Base-by-base conservation (phyloP, 2,329 filamentous ascomycete genomes). In the Trichoderma sp. region DNA sequence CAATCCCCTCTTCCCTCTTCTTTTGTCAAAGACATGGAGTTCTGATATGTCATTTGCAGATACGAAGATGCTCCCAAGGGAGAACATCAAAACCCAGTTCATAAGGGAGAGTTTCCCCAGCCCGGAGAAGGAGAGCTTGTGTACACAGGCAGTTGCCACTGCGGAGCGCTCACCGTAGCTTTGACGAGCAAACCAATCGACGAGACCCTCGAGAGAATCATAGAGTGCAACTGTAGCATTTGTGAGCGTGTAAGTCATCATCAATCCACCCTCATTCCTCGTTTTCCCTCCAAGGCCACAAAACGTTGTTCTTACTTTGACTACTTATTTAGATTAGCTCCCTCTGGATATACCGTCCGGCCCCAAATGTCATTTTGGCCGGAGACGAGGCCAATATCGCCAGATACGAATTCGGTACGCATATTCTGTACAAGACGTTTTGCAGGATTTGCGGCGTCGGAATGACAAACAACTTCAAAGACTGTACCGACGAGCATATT, bases 101-200 rank as follows among this genome's bases (percentile, higher is more conserved):
- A 80, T 72, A 79, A 78, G 1, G 85, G 84, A 6, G 73, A 77
- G 3, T 75, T 82, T 43, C 85, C 84, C 2, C 73, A 76, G 3
- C 76, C 70, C 14, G 76, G 77, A 5, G 79, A 81, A 24, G 77
- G 78, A 43, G 79, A 78, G 49, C 79, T 78, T 72, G 64, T 81
- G 11, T 85, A 86, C 72, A 81, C 81, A 16, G 85, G 85, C 10
- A 82, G 83, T 74, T 87, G 85, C 74, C 85, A 87, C 75, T 87
- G 85, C 74, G 85, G 85, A 33, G 81, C 80, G 24, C 78, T 87
- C 29, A 81, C 77, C 19, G 67, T 85, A 1, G 82, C 83, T 1
- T 52, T 86, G 43, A 80, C 77, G 62, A 77, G 78, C 68, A 80
- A 81, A 71, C 80, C 83, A 1, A 73, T 87, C 11, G 79, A 83